Evolutionary conservation across 2,329 filamentous ascomycete genomes (phyloP), one percentile per base, ranked within the genome.

Genomic region (Polychaeton citri): DNA sequence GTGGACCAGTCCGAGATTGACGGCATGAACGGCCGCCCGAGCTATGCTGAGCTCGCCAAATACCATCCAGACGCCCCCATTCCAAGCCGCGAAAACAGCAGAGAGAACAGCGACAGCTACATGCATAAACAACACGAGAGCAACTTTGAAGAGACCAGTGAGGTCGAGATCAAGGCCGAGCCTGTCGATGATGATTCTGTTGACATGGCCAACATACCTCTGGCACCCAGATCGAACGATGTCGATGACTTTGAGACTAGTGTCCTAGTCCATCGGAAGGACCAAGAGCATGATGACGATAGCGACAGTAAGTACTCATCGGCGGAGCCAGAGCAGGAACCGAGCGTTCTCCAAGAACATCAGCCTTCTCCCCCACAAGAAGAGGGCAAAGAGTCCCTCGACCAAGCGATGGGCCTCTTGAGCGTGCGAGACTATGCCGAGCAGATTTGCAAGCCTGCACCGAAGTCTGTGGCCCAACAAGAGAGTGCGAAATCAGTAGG

Each of bases 51-150:
- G 33, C 63, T 74, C 20, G 64, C 62, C 13, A 59, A 60, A 38
- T 69, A 85, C 40, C 86, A 96, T 54, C 88, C 88, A 5, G 88
- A 96, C 56, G 73, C 90, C 28, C 83, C 88, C 0, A 84, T 95
- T 47, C 87, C 84, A 15, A 92, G 84, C 21, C 79, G 85, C 10
- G 88, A 95, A 59, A 76, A 76, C 45, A 54, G 50, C 37, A 40
- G 44, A 5, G 52, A 55, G 38, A 50, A 43, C 8, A 50, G 45
- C 35, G 43, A 47, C 17, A 40, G 39, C 17, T 43, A 47, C 24
- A 73, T 71, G 2, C 64, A 74, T 26, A 39, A 48, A 8, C 55
- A 75, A 30, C 68, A 71, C n/a, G 71, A 75, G 17, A 68, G 70
- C 30, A 77, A 76, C 39, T 10, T 15, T 4, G 24, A 28, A 15